Evolutionary conservation across 208 protist genomes (phyloP), one percentile per base, ranked within the genome.

Genomic region (Leishmania tarentolae): DNA sequence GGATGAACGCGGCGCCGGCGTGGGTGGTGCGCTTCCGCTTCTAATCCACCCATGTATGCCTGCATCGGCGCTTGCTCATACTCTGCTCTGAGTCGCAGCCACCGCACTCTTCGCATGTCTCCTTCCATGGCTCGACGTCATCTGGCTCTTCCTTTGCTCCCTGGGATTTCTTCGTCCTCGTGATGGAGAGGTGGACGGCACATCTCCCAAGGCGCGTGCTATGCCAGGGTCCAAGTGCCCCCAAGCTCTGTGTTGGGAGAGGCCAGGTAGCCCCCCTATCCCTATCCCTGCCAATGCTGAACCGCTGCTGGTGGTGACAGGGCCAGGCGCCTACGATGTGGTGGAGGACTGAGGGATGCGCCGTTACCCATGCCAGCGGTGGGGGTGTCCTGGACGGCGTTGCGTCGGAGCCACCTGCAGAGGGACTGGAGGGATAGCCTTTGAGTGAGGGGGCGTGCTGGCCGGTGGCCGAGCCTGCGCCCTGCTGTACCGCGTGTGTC

Each of bases 1-100:
- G 91, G 91, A 94, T 94, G 91, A 83, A 72, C 66, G 86, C 91
- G 21, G 89, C 91, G 11, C 91, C 91, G 50, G 91, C 89, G 35
- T 93, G 89, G 87, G 82, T 94, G 21, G 56, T 94, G 78, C 86
- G 83, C 75, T 94, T 91, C 40, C 73, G 65, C 59, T 92, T 88
- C 56, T 87, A 56, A 78, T 59, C 0, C 37, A n/a, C 76, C 21
- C 13, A 13, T 21, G 6, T 76, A 63, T 81, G 52, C 11, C n/a
- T 46, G 52, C 75, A 44, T 50, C 31, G 15, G 28, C 57, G 37
- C 0, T 9, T 44, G 0, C 47, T 24, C 37, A 7, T 46, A 5
- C 59, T 65, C 28, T 59, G 56, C 56, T 4, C 15, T 59, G 56
- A n/a, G 17, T 0, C 5, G 37, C 13, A 40, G 31, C 3, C 2